A percentile compares a stretch with the other conserved stretches of the same genome.
Evolutionary conservation across 805 yeast genomes (phyloP).

Genomic region (Saturnispora kantuleensis): DNA sequence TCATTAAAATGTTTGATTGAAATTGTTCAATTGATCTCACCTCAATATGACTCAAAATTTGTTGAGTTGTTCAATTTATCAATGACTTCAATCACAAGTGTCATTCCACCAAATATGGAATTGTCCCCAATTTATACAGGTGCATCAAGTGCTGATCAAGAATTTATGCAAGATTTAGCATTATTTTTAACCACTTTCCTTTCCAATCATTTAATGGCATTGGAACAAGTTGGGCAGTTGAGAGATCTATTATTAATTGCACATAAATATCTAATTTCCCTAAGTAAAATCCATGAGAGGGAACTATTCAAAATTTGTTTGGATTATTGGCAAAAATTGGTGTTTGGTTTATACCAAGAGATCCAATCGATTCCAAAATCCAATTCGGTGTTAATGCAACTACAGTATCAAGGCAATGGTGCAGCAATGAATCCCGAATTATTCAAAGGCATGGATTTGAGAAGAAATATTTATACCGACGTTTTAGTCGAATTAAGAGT

Average conservation of each 20-base stretch:
- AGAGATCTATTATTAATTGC: conserved; percentile 58
- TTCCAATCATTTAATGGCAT: conserved; percentile 54
- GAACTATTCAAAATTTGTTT: conserved; percentile 92
- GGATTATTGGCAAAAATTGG: conserved; percentile 89
- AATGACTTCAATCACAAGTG: conserved; percentile 54
- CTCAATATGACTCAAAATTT: conserved; percentile 48
- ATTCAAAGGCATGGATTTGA: conserved; percentile 67
- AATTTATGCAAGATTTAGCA: conserved; percentile 89
- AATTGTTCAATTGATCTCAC: conserved; percentile 58
- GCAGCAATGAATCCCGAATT: conserved; percentile 84
- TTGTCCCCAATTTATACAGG: conserved; percentile 59
- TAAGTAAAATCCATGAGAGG: conserved; percentile 88
- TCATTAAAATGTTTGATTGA: conserved; percentile 91
- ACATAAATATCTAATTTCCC: conserved; percentile 70
- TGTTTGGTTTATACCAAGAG: conserved; percentile 73
- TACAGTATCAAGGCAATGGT: conserved; percentile 51
- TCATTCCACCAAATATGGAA: conserved; percentile 67
- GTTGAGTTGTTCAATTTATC: conserved; percentile 61
- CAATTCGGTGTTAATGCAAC: conserved; percentile 71
- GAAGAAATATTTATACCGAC: conserved; percentile 75
- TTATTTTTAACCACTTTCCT: conserved; percentile 84
- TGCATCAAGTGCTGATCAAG: conserved; percentile 80
- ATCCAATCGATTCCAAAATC: conserved; percentile 69
- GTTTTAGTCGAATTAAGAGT: conserved; percentile 75
- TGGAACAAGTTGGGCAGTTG: conserved; percentile 44